Evolutionary conservation across 495 filamentous ascomycete species (phyloP).

Genomic region (Penicillium goetzii): DNA sequence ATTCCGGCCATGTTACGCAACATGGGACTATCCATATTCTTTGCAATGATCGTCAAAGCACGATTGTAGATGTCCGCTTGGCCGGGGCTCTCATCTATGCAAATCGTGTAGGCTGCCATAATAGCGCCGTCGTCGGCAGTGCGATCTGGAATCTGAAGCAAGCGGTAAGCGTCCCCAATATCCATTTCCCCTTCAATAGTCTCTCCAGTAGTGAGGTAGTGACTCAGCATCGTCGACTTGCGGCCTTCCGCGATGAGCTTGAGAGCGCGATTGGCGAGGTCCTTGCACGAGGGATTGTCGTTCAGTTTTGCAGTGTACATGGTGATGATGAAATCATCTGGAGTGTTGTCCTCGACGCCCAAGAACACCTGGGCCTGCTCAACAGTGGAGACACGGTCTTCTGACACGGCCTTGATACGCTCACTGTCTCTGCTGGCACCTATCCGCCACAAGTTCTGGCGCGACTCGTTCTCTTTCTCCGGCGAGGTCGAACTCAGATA

Average conservation of each 20-base stretch:
- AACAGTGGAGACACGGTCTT: conserved; percentile 53
- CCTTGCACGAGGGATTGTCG: conserved; percentile 53
- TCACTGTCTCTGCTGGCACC: conserved; percentile 55
- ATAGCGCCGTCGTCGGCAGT: conserved; percentile 55
- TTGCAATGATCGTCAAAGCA: conserved; percentile 55
- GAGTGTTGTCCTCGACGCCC: conserved; percentile 51
- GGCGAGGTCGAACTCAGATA: conserved; percentile 51
- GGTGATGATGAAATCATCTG: conserved; percentile 63
- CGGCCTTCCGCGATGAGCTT: conserved; percentile 58
- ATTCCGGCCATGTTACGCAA: conserved; percentile 45
- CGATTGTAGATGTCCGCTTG: conserved; percentile 52
- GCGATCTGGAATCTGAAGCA: conserved; percentile 58
- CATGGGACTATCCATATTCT: conserved; percentile 48
- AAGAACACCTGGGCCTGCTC: conserved; percentile 65
- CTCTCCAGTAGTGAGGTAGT: conserved; percentile 60
- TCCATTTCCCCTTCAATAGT: conserved; percentile 59
- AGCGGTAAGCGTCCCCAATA: conserved; percentile 58
- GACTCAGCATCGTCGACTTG: conserved; percentile 56
- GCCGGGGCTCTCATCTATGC: conserved; percentile 51
- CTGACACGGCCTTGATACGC: conserved; percentile 49
- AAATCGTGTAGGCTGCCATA: conserved; percentile 54
- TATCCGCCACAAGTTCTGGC: conserved; percentile 59
- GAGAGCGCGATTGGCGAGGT: conserved; percentile 57
- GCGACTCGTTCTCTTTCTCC: conserved; percentile 48
- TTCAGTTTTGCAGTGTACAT: conserved; percentile 60